Evolutionary conservation across 495 filamentous ascomycete species (phyloP), one percentile per base, ranked within the genome.

Genomic region (Lasiosphaeris hirsuta): DNA sequence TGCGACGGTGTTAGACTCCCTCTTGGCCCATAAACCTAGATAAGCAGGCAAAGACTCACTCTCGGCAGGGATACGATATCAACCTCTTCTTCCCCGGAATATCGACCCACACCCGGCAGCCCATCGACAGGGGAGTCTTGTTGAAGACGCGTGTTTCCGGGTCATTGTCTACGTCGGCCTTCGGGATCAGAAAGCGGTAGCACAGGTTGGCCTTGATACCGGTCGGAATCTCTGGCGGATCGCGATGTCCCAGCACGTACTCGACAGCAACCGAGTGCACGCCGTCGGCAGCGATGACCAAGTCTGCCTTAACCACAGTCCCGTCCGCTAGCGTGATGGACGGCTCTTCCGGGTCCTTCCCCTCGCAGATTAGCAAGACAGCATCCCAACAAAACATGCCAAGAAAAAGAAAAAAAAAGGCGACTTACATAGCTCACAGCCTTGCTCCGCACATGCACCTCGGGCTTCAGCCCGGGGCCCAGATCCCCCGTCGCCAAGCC

Each of bases 221-320:
- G 15, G 63, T 34, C 19, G 63, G 44, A 6, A 55, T 39, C 34
- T 46, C 34, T 10, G 56, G 35, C 58, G 66, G 35, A 42, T 60
- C 57, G 14, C 63, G 43, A 7, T 58, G 45, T 11, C 66, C 63
- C 51, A 74, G 45, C 14, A 67, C 63, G 7, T 56, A 48, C 14
- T 62, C 51, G 6, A 59, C 61, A 4, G 67, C 52, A 6, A 64
- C 58, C 1, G 75, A 70, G 51, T 81, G 75, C 36, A 81, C 62
- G 0, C 81, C 81, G 64, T 80, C 78, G 7, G 78, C 78, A 10
- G 68, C 69, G 11, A 84, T 61, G 54, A 81, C 65, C 6, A 84
- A 55, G 56, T 82, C 79, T 0, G 61, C 72, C 53, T 41, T 44
- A 46, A 63, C 60, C 61, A 54, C 57, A 11, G 44, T 60, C 1